Base-by-base conservation (phyloP, 495 filamentous ascomycete genomes). In the Aspergillus wentii region DNA sequence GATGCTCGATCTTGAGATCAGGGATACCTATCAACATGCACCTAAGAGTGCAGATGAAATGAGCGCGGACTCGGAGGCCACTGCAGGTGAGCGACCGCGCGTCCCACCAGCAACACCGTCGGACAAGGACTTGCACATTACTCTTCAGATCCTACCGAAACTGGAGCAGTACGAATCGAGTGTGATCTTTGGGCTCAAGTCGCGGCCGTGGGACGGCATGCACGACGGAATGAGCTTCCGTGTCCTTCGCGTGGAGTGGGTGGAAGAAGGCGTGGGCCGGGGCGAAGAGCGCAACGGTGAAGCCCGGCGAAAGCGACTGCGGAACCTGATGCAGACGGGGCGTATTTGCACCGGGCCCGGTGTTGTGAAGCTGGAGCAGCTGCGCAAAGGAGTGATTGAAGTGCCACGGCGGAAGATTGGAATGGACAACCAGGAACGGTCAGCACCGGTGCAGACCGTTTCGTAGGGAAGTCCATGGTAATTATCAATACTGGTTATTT, bases 201-300 rank as follows among this genome's bases (percentile, higher is more conserved):
- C 84, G 37, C 79, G 90, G 2, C 69, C 78, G 31, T 97, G 87
- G 72, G 55, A 62, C 2, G 67, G 68, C 5, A 55, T 44, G 16
- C 90, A 96, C 49, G 88, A 95, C 41, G 92, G 92, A 1, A 76
- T 94, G 66, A 95, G 88, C 51, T 97, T 87, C 64, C 87, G 80
- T 64, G 75, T 98, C 14, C 65, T 76, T 29, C 73, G 78, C 18
- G 68, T 95, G 11, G 76, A 85, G 18, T 97, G 86, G 82, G 83
- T 85, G 10, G 84, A 94, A 42, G 88, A 82, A 32, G 72, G 73
- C 0, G 61, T 76, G 8, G 82, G 73, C 0, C 77, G 79, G 17
- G 78, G 80, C 8, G 78, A 85, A 62, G 77, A 80, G 45, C 74
- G 82, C 39, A 66, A 72, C 37, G 78, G 76, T 21, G 71, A 72